Evolutionary conservation across 2,329 filamentous ascomycete genomes (phyloP), one percentile per base, ranked within the genome.

Genomic region (Aspergillus sp.): DNA sequence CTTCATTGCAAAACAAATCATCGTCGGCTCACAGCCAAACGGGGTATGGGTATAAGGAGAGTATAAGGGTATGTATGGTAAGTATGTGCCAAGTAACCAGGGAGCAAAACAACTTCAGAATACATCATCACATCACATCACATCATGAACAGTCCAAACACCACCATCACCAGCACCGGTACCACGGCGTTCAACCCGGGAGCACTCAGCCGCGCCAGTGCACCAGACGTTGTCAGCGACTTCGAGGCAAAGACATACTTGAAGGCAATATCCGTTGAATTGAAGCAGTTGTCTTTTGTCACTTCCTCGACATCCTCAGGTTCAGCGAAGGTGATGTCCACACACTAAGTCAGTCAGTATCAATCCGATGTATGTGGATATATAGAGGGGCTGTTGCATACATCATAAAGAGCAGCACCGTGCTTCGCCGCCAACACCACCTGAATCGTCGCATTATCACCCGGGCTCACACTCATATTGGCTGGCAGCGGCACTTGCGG

Each of bases 401-500:
- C 90, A 62, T 90, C 92, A 73, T 89, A 96, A 41, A 97, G 77
- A 5, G 90, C 83, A 1, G 91, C 93, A 3, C 93, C 93, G 71
- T 96, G 92, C 61, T 91, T 81, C 13, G 93, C 93, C 7, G 86
- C 78, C 81, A 96, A 91, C 25, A 97, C 88, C 3, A 96, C 77
- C 73, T 97, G 93, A 60, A 97, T 95, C 0, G 93, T 96, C 23
- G 92, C 92, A 72, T 90, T 88, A 78, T 96, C 90, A n/a, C 95
- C 95, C 0, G 88, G 80, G 52, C 90, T 87, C 50, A 92, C 89
- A 1, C 78, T 86, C 48, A 87, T 80, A 68, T 90, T 89, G 41
- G 80, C 82, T 0, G 95, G 95, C 42, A 98, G 80, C 1, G 92
- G 90, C 0, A 98, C 88, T 74, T 97, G 92, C 0, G 93, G 92